These are phyloP conservation scores for Oldenlandia corymbosa DNA, from an alignment of 257 asterid genomes.

Conservation along the genomic window DNA sequence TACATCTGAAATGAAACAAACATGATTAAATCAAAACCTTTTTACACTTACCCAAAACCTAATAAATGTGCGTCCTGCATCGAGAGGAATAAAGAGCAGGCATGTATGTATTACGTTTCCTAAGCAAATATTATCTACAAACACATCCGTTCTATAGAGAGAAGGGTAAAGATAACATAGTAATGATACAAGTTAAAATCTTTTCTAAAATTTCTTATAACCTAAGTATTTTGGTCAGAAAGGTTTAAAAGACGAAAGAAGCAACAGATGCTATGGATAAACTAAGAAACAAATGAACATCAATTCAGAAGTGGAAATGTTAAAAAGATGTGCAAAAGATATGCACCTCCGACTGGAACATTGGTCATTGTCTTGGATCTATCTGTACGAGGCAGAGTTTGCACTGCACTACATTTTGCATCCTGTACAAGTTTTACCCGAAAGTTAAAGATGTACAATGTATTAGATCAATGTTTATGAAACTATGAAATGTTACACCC, in stretches of 20 bases:
- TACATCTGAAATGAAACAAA: background rate
- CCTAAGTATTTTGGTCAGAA: background rate
- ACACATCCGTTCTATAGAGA: too few species aligned
- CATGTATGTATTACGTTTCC: too few species aligned
- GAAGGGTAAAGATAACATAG: too few species aligned
- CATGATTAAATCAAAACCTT: too few species aligned
- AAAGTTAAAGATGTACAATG: background rate
- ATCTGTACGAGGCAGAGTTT: background rate
- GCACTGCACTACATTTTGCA: constrained; percentile 11
- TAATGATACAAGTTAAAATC: background rate
- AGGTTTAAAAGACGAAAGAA: background rate
- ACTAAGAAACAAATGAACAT: background rate
- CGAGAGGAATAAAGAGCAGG: too few species aligned
- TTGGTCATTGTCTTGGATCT: background rate
- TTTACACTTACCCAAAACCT: too few species aligned
- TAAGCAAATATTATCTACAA: too few species aligned
- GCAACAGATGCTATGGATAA: too few species aligned
- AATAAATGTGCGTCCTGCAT: too few species aligned
- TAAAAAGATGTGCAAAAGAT: background rate
- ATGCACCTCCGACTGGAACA: constrained; percentile 6
- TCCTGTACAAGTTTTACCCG: background rate
- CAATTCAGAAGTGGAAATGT: too few species aligned
- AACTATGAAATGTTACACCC: background rate
- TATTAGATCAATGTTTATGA: background rate
- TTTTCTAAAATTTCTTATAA: background rate